These are phyloP conservation scores for Chaetoceros tenuissimus DNA, from an alignment of 108 stramenopile species.

Conservation along the genomic window DNA sequence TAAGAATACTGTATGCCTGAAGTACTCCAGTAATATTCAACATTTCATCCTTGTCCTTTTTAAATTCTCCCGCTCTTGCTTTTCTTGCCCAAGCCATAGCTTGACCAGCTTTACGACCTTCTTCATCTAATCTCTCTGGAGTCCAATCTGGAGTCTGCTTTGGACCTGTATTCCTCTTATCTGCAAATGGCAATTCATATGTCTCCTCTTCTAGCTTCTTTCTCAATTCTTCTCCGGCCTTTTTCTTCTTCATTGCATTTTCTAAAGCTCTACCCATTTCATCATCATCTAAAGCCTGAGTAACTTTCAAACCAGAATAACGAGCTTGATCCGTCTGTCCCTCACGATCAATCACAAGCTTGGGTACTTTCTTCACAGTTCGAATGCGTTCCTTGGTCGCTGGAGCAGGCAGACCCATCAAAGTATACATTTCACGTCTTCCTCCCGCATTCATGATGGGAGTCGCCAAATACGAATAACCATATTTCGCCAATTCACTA, in stretches of 20 bases:
- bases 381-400: conserved; percentile 16
- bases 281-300: conserved; percentile 57
- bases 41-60: conserved; percentile 55
- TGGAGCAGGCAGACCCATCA: conserved; percentile 51
- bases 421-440: conserved; percentile 55
- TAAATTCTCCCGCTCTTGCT: conserved; percentile 51
- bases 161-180: conserved; percentile 66
- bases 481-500: conserved; percentile 63
- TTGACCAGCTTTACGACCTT: conserved; percentile 44
- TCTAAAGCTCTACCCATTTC: conserved; percentile 60
- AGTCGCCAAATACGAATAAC: conserved; percentile 46
- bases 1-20: conserved; percentile 36
- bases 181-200: conserved; percentile 60
- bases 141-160: conserved; percentile 66
- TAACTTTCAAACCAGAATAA: conserved; percentile 70
- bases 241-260: conserved; percentile 33
- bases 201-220: conserved; percentile 53
- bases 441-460: conserved; percentile 77
- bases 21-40: conserved; percentile 38
- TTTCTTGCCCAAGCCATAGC: conserved; percentile 63
- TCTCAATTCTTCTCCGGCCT: conserved; percentile 43
- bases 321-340: conserved; percentile 62
- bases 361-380: conserved; percentile 32
- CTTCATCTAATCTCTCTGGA: conserved; percentile 65
- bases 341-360: conserved; percentile 62